Evolutionary conservation across 78 protist species (phyloP).

Genomic region (Creolimax fragrantissima): DNA sequence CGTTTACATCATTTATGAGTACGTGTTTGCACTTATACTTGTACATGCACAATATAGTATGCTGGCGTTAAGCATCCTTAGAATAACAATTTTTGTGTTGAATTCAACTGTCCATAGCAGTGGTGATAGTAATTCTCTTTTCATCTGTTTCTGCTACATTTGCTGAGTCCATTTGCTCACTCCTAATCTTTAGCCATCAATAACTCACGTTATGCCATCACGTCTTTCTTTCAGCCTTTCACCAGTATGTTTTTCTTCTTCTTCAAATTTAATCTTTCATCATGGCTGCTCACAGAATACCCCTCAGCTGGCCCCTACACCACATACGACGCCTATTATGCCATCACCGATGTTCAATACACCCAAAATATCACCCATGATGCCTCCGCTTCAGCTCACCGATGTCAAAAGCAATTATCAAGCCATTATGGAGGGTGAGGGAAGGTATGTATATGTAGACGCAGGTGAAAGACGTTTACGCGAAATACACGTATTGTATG

Average conservation of each 20-base stretch:
- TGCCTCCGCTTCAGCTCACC: background rate
- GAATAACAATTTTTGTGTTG: too few relatives aligned
- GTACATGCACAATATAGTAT: too few relatives aligned
- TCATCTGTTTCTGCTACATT: background rate
- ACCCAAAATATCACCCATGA: background rate
- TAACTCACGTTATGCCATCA: background rate
- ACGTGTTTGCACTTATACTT: too few relatives aligned
- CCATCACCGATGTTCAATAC: background rate
- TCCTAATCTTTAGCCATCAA: background rate
- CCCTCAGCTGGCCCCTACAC: background rate
- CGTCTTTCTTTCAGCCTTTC: background rate
- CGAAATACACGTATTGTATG: too few relatives aligned
- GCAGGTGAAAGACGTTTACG: too few relatives aligned
- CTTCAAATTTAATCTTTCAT: too few relatives aligned
- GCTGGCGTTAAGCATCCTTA: too few relatives aligned
- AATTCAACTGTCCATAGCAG: too few relatives aligned
- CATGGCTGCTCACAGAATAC: background rate
- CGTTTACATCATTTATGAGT: too few relatives aligned
- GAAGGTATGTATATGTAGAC: background rate
- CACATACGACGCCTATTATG: background rate
- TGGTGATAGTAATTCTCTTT: background rate
- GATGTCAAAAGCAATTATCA: background rate
- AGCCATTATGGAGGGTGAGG: background rate
- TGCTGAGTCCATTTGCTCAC: background rate
- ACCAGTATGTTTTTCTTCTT: background rate